Evolutionary conservation across 306 rosid species (phyloP).

Genomic region (Purshia tridentata): DNA sequence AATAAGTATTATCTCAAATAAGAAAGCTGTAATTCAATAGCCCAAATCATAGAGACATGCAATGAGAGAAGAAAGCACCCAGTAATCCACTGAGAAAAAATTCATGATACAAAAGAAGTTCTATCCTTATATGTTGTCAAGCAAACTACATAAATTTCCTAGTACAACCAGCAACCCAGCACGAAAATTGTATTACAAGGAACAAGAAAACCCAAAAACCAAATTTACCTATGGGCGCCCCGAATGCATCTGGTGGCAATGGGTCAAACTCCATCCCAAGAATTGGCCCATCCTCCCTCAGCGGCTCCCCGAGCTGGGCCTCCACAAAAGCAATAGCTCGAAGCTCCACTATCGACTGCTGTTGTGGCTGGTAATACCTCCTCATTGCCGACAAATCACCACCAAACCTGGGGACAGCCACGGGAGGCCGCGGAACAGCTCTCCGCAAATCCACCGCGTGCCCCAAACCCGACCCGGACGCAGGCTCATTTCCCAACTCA

Average conservation of each 20-base stretch:
- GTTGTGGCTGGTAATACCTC: slow-evolving; percentile 43
- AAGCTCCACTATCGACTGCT: slow-evolving; percentile 45
- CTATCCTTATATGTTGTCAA: too few species aligned
- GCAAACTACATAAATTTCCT: too few species aligned
- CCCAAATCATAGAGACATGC: background rate
- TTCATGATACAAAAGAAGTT: background rate
- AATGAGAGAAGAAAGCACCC: background rate
- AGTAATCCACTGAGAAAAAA: background rate
- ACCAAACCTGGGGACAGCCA: slow-evolving; percentile 33
- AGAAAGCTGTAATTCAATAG: background rate
- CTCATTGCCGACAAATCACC: slow-evolving; percentile 36
- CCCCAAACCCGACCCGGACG: slow-evolving; percentile 36
- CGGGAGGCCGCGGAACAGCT: too few species aligned
- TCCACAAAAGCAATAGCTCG: slow-evolving; percentile 69
- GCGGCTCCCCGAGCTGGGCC: slow-evolving; percentile 59
- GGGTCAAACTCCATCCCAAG: slow-evolving; percentile 80
- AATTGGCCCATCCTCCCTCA: slow-evolving; percentile 74
- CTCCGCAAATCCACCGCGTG: slow-evolving; percentile 25
- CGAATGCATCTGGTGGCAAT: slow-evolving; percentile 75
- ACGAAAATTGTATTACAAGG: background rate
- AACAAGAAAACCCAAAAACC: background rate
- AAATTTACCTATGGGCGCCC: slow-evolving; percentile 61
- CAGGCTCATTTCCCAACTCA: slow-evolving; percentile 30
- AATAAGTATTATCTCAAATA: background rate
- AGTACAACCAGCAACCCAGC: background rate